Evolutionary conservation across 306 rosid genomes (phyloP).

Genomic region (Delonix regia): DNA sequence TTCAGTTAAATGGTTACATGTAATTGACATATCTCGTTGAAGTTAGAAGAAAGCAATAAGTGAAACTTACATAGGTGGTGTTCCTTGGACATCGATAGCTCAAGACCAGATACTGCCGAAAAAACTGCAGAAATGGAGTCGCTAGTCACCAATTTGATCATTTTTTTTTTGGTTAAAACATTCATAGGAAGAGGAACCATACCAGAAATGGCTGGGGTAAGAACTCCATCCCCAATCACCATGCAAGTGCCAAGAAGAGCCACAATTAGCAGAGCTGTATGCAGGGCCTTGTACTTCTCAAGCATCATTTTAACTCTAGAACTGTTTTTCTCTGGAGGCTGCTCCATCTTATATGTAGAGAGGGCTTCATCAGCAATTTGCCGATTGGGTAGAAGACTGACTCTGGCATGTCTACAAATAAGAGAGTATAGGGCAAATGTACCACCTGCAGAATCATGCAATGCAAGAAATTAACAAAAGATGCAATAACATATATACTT

Average conservation of each 20-base stretch:
- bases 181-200: slow-evolving; percentile 12
- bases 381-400: slow-evolving; percentile 74
- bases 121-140: slow-evolving; percentile 57
- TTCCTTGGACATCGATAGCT: slow-evolving; percentile 77
- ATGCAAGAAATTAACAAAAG: slow-evolving; percentile 17
- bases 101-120: slow-evolving; percentile 94
- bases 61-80: slow-evolving; percentile 81
- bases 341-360: slow-evolving; percentile 41
- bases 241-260: slow-evolving; percentile 80
- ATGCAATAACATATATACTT: background rate
- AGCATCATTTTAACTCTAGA: slow-evolving; percentile 54
- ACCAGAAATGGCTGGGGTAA: slow-evolving; percentile 94
- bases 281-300: slow-evolving; percentile 53
- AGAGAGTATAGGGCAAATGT: slow-evolving; percentile 84
- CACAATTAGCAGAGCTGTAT: slow-evolving; percentile 59
- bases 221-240: slow-evolving; percentile 78
- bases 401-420: slow-evolving; percentile 69
- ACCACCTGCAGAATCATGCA: slow-evolving; percentile 65
- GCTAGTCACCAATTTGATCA: slow-evolving; percentile 24
- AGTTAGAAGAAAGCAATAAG: background rate
- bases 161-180: slow-evolving; percentile 5
- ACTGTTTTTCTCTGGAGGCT: slow-evolving; percentile 35
- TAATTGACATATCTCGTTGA: too few relatives aligned
- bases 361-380: slow-evolving; percentile 60
- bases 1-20: too few relatives aligned